Evolutionary conservation across 2,329 filamentous ascomycete genomes (phyloP), one percentile per base, ranked within the genome.

Genomic region (Alternaria brassicicola): DNA sequence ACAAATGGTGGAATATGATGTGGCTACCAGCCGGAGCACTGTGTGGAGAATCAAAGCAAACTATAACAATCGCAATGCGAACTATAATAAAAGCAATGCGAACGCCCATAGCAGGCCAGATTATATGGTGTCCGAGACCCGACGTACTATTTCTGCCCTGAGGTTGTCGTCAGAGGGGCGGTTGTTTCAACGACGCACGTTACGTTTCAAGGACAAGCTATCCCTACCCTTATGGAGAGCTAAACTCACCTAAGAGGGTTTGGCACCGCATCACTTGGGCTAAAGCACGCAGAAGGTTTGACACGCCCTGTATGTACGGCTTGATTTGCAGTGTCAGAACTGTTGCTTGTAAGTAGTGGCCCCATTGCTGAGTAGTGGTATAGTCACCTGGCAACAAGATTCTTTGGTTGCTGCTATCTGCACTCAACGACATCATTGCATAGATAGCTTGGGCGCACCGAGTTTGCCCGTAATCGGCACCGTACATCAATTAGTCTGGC

Each of bases 151-250:
- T 42, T 43, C 47, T 51, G 43, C 42, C 35, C 41, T 59, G 61
- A 53, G 53, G 35, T 48, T 55, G 46, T 47, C 38, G 26, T 43
- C 47, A 51, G 53, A 55, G 60, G 55, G 52, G 42, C 58, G 60
- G 49, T 55, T 62, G 65, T 68, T 69, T 69, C 64, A 39, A 64
- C 36, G 36, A 59, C 46, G 52, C 45, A 58, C 58, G 21, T 38
- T 45, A 36, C 42, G 67, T 69, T 69, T 69, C 67, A 67, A 17
- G 26, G 38, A 17, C 17, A n/a, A 35, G 25, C 30, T 26, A 42
- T 54, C 46, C 63, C 57, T 62, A 53, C 39, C 62, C 52, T 10
- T 31, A 62, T 57, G 26, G 21, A 51, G 55, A 10, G 15, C 31
- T 13, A 38, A 6, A 13, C 47, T 42, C 55, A 36, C 46, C 55